Percentiles rank a stretch among this genome's conserved stretches.
phyloP scores from a whole-genome alignment of 495 filamentous ascomycete species.

The Neurospora tetrasperma region DNA sequence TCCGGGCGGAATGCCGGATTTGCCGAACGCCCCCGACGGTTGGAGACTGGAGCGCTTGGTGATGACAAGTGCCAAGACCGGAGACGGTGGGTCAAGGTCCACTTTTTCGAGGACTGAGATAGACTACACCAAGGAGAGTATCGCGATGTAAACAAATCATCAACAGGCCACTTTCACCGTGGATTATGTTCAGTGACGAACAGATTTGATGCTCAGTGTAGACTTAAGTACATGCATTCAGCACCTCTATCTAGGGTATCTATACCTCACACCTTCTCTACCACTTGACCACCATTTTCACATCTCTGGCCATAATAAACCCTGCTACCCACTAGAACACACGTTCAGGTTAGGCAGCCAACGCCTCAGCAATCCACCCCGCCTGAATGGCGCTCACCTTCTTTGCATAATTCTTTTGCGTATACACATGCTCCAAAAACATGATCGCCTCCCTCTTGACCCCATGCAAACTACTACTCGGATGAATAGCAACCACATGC shows the following conservation, averaged over 20 bases:
- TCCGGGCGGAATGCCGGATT: not conserved
- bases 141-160: not conserved
- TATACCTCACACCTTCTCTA: not conserved
- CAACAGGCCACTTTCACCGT: too few relatives aligned
- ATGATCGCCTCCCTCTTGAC: constrained; percentile 88
- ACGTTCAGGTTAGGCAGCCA: constrained; percentile 23
- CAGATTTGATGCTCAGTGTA: too few relatives aligned
- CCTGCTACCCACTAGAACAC: too few relatives aligned
- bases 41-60: not conserved
- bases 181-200: too few relatives aligned
- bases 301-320: too few relatives aligned
- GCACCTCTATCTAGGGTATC: not conserved
- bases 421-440: constrained; percentile 94
- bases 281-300: too few relatives aligned
- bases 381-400: constrained; percentile 81
- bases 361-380: constrained; percentile 69
- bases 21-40: not conserved
- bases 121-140: not conserved
- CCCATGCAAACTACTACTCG: constrained; percentile 73
- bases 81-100: not conserved
- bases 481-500: constrained; percentile 82
- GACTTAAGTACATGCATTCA: not conserved
- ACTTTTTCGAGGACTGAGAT: not conserved
- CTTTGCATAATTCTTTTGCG: constrained; percentile 81
- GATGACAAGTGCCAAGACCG: not conserved